Percentiles rank a stretch among this genome's conserved stretches.
phyloP scores from a whole-genome alignment of 805 yeast genomes.

The Cyberlindnera suaveolens region DNA sequence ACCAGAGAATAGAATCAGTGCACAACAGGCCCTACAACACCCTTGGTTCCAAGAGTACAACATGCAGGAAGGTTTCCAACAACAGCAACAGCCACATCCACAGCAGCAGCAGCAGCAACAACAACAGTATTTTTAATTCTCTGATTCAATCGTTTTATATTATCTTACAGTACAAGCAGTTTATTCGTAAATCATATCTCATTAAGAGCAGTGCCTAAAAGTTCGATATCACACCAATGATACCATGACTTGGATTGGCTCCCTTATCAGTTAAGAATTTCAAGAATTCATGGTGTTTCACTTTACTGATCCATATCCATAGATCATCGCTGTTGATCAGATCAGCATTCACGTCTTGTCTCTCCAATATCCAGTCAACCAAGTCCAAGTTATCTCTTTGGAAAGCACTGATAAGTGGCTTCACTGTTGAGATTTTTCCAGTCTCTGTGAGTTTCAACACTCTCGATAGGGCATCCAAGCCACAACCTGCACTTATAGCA shows the following conservation, averaged over 20 bases:
- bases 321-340: conserved; percentile 14
- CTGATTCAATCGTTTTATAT: neutral
- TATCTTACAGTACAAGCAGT: no score
- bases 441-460: conserved; percentile 9
- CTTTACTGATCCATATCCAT: conserved; percentile 13
- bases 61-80: conserved; percentile 17
- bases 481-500: conserved; percentile 5
- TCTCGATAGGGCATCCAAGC: neutral
- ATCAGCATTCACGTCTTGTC: neutral
- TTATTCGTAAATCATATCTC: no score
- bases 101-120: conserved; percentile 3
- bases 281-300: conserved; percentile 5
- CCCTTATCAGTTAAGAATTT: conserved; percentile 15
- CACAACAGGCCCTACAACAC: conserved; percentile 85
- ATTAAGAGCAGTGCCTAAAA: no score
- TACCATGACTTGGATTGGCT: conserved; percentile 18
- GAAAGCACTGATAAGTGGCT: conserved; percentile 17
- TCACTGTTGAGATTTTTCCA: conserved; percentile 1
- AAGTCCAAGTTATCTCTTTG: conserved; percentile 3
- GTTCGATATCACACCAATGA: conserved; percentile 4
- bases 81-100: conserved; percentile 7
- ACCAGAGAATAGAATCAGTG: conserved; percentile 91
- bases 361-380: conserved; percentile 16
- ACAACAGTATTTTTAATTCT: neutral
- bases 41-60: conserved; percentile 86